phyloP scores from a whole-genome alignment of 176 grass and related monocot genomes.

The Melocanna baccifera region DNA sequence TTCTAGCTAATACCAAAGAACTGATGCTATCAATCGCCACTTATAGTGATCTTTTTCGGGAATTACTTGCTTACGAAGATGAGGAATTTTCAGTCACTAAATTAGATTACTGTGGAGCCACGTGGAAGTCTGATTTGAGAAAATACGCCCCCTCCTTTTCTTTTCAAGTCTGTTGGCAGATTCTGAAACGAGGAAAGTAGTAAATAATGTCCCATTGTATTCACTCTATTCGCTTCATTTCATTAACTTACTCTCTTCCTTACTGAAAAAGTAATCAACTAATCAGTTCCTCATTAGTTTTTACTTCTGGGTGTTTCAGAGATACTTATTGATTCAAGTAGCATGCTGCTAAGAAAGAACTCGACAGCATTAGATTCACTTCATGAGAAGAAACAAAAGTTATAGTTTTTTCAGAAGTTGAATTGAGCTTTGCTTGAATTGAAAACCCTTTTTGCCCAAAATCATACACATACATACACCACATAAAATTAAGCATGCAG shows the following conservation, averaged over 20 bases:
- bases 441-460: neutral
- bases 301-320: neutral
- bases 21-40: neutral
- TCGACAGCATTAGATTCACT: neutral
- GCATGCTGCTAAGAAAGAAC: neutral
- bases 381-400: neutral
- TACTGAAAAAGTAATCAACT: neutral
- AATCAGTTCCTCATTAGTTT: neutral
- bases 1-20: neutral
- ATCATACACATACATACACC: neutral
- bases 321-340: neutral
- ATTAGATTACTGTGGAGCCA: neutral
- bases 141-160: slow-evolving; percentile 11
- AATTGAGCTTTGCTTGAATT: neutral
- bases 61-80: neutral
- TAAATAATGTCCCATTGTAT: neutral
- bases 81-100: neutral
- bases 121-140: neutral
- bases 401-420: neutral
- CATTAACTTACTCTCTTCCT: neutral
- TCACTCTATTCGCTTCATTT: slow-evolving; percentile 1
- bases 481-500: neutral
- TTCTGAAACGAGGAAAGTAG: slow-evolving; percentile 9
- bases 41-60: neutral
- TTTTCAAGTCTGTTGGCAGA: slow-evolving; percentile 16